Percentiles rank a stretch among this genome's conserved stretches.
Evolutionary conservation across 2,329 filamentous ascomycete species (phyloP).

Genomic region (Elsinoe ampelina): DNA sequence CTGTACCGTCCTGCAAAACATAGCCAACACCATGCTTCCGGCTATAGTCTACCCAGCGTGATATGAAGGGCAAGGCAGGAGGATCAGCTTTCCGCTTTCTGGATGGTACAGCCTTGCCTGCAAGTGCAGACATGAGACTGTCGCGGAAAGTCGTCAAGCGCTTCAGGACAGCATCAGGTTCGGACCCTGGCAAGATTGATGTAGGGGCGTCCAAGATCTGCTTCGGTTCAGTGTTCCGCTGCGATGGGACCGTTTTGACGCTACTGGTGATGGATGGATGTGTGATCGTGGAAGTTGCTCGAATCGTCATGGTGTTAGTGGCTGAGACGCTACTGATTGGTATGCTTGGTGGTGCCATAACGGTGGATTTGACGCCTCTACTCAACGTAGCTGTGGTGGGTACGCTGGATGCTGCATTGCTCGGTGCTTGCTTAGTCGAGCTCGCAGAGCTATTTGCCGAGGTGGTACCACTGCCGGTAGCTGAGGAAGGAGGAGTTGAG

Average conservation of each 20-base stretch:
- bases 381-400: neutral
- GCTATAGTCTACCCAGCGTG: constrained; percentile 80
- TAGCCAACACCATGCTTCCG: constrained; percentile 81
- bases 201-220: constrained; percentile 16
- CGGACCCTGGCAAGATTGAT: constrained; percentile 29
- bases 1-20: constrained; percentile 70
- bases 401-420: neutral
- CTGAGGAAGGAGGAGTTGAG: neutral
- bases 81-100: constrained; percentile 15
- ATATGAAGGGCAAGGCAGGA: constrained; percentile 46
- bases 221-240: neutral
- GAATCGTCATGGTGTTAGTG: constrained; percentile 19
- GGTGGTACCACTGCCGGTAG: neutral
- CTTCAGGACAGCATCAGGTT: constrained; percentile 37
- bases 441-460: neutral
- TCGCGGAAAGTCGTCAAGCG: constrained; percentile 37
- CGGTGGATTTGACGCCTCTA: constrained; percentile 16
- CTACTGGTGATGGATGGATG: neutral
- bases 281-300: constrained; percentile 24
- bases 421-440: neutral
- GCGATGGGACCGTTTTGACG: constrained; percentile 3
- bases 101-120: constrained; percentile 33
- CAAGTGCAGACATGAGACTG: constrained; percentile 37
- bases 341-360: constrained; percentile 3
- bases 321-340: neutral